Evolutionary conservation across 352 stramenopile species (phyloP), one percentile per base, ranked within the genome.

Genomic region (Phytophthora uliginosa): DNA sequence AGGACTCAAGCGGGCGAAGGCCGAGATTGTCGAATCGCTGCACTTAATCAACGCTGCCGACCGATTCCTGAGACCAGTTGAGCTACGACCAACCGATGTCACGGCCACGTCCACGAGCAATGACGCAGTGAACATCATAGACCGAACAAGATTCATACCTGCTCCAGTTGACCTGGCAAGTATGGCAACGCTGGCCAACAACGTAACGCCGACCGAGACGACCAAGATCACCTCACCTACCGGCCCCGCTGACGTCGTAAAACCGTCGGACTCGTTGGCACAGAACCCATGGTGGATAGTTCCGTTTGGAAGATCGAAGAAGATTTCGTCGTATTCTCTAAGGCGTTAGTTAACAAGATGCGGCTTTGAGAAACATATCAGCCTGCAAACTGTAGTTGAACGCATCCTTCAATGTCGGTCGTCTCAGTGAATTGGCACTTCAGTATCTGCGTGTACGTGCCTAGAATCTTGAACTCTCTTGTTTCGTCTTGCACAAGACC

Each of bases 301-400:
- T 26, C 60, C 75, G 17, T 74, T 82, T 51, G 63, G 58, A 58
- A 50, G 59, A 69, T 61, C 67, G 38, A 77, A 53, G 24, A 78
- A 64, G 18, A 75, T 89, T 56, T 81, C 67, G n/a, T 82, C 78
- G 20, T 66, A 83, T 50, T 80, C 78, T 38, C 53, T 80, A 42
- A 64, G 71, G 17, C 34, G 54, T 24, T 50, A 50, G 17, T 64
- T 76, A 76, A 36, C 28, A 58, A 47, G 42, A 47, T 57, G 20
- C 22, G 31, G 15, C 10, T 51, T 56, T 20, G 3, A 22, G 18
- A 50, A 50, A 31, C 28, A 31, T 15, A 13, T 36, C 28, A 66
- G 4, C 45, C 47, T 45, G 42, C 45, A 55, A 77, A 69, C 51
- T 75, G 22, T 58, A 79, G 20, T 67, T 74, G 50, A 28, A 86